phyloP scores from a whole-genome alignment of 352 stramenopile genomes.

The Phytophthora crassamura region DNA sequence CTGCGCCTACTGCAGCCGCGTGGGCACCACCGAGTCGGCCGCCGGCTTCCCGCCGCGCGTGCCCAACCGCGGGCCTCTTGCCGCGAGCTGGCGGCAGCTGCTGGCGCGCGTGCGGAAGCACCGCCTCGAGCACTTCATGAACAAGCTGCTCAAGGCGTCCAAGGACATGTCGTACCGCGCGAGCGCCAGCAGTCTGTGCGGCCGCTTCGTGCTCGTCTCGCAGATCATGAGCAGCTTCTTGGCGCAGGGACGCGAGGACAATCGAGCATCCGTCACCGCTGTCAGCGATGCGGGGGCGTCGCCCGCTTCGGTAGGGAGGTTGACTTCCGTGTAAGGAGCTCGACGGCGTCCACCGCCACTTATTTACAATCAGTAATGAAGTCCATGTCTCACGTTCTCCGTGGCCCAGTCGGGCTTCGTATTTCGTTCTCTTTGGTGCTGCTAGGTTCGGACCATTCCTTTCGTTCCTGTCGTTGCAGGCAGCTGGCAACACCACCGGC shows the following conservation, averaged over 20 bases:
- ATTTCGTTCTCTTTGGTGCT: too few relatives aligned
- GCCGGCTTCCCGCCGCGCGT: conserved; percentile 57
- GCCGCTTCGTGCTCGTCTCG: conserved; percentile 51
- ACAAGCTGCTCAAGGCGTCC: conserved; percentile 45
- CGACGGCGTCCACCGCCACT: not conserved
- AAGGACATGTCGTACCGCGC: conserved; percentile 59
- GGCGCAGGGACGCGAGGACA: conserved; percentile 25
- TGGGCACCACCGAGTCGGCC: conserved; percentile 48
- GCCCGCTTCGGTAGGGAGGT: not conserved
- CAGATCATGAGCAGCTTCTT: conserved; percentile 61
- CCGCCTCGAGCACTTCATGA: conserved; percentile 50
- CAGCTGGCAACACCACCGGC: not conserved
- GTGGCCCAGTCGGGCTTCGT: conserved; percentile 6
- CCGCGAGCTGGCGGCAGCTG: conserved; percentile 20
- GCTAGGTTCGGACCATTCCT: conserved; percentile 7
- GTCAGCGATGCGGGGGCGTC: not conserved
- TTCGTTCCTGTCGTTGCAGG: not conserved
- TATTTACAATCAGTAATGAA: conserved; percentile 22
- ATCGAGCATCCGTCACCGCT: not conserved
- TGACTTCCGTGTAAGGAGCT: conserved; percentile 14
- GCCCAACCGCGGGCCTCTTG: conserved; percentile 24
- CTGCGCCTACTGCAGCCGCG: conserved; percentile 57
- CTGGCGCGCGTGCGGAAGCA: conserved; percentile 30
- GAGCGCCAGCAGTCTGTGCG: conserved; percentile 35
- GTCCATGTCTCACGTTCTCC: conserved; percentile 18